Conservation (phyloP, 1,139 yeast species). For the Kurtzmaniella quercitrusa region DNA sequence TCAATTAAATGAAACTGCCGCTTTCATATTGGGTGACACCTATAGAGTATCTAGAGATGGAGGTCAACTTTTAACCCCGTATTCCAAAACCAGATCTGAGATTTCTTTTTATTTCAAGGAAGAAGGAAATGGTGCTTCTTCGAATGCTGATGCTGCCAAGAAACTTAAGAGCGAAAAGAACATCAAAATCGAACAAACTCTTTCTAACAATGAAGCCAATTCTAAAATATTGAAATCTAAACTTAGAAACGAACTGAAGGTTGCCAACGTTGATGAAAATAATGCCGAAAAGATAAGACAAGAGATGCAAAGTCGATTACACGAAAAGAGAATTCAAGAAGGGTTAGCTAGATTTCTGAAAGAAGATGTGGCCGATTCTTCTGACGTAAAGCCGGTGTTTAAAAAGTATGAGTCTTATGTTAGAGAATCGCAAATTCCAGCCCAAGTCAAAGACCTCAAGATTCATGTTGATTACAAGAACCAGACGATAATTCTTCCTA, state of each 20-base stretch:
- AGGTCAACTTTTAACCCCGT: constrained; percentile 67
- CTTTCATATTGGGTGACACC: constrained; percentile 80
- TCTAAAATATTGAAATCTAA: constrained; percentile 73
- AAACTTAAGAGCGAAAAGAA: constrained; percentile 31
- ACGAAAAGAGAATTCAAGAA: constrained; percentile 79
- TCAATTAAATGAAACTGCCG: constrained; percentile 54
- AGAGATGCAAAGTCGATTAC: constrained; percentile 77
- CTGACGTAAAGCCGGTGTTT: constrained; percentile 70
- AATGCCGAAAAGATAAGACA: constrained; percentile 79
- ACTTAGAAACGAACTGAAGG: constrained; percentile 69
- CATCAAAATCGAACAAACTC: constrained; percentile 28
- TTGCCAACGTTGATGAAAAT: constrained; percentile 59
- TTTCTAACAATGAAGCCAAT: constrained; percentile 30
- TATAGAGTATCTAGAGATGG: constrained; percentile 56
- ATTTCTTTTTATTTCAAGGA: constrained; percentile 84
- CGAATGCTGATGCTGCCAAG: constrained; percentile 12
- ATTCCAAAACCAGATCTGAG: constrained; percentile 68
- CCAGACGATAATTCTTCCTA: constrained; percentile 87
- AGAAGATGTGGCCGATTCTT: constrained; percentile 64
- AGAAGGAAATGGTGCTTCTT: constrained; percentile 26
- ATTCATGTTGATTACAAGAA: constrained; percentile 84
- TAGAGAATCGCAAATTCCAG: constrained; percentile 88
- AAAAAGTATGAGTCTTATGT: constrained; percentile 92
- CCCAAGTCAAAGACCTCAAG: constrained; percentile 74
- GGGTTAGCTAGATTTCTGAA: constrained; percentile 77